Evolutionary conservation across 1,139 yeast species (phyloP), one percentile per base, ranked within the genome.

Genomic region (Yamadazyma membranifaciens): DNA sequence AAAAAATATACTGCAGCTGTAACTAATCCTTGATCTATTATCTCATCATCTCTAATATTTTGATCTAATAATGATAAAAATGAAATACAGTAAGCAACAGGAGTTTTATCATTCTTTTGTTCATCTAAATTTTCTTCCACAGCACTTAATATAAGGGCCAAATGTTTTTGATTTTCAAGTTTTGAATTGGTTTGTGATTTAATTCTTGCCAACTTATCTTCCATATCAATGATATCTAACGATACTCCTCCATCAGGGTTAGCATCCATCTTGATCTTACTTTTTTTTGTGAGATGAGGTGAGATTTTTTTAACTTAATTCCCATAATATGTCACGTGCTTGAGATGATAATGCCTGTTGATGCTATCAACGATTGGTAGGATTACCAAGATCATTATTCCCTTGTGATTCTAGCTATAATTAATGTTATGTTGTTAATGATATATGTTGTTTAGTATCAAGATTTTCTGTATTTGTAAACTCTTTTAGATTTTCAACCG

Each of bases 71-170:
- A 68, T 2, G 96, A 78, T 47, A 91, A 67, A 51, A 92, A 84
- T 0, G 97, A 86, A 12, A 89, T 83, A 55, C 89, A 83, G 61
- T 92, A 92, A 3, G 91, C 84, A 12, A 86, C 83, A 27, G 87
- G 77, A 1, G 81, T 59, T 63, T 73, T 55, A 60, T 65, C 75
- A 45, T 81, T 79, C 39, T 79, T 74, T 56, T 86, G 91, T 49
- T 85, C 91, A 38, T 75, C 75, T 40, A 92, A 74, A 51, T 87
- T 87, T 52, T 88, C 96, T 60, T 92, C 98, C 36, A 92, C 92
- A 3, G 97, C 96, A 14, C 84, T 76, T 40, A 92, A 73, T 46
- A 91, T 83, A 33, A 88, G 56, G n/a, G 78, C 76, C 39, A 70
- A 62, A 45, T 85, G 89, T 57, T 84, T 85, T 65, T 89, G 97